phyloP scores from a whole-genome alignment of 2,329 filamentous ascomycete genomes.

The Colletotrichum abscissum region DNA sequence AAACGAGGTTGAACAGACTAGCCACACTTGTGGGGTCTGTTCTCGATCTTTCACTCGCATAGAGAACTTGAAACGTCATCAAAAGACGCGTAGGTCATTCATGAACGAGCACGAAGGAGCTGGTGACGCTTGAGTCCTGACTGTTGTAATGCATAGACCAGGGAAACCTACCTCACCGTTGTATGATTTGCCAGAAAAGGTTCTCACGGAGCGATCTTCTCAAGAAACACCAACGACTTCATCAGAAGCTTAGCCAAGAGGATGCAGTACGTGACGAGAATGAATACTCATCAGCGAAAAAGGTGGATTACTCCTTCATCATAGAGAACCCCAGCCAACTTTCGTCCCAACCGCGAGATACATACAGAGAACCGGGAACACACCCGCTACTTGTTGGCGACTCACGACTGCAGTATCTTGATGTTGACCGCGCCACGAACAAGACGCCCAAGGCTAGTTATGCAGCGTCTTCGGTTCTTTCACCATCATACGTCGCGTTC shows the following conservation, averaged over 20 bases:
- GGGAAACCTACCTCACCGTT: conserved; percentile 1
- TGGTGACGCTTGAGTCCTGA: no score
- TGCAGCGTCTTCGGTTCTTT: no score
- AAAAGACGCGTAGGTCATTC: conserved; percentile 18
- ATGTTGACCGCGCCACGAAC: no score
- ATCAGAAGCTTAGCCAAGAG: background rate
- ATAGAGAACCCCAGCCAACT: background rate
- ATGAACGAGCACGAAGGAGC: background rate
- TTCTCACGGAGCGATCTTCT: conserved; percentile 17
- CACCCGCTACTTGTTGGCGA: no score
- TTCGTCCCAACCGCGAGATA: background rate
- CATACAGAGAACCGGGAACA: no score
- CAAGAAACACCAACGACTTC: conserved; percentile 18
- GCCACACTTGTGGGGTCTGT: background rate
- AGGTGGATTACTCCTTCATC: background rate
- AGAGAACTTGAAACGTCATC: conserved; percentile 23
- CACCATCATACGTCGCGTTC: no score
- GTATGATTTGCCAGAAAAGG: background rate
- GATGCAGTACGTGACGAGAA: background rate
- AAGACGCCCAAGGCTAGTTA: no score
- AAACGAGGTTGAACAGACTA: background rate
- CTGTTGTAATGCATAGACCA: background rate
- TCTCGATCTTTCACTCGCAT: conserved; percentile 10
- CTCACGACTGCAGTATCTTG: no score
- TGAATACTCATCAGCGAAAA: no score